phyloP scores from a whole-genome alignment of 805 yeast species.

The Myxozyma mucilagina region DNA sequence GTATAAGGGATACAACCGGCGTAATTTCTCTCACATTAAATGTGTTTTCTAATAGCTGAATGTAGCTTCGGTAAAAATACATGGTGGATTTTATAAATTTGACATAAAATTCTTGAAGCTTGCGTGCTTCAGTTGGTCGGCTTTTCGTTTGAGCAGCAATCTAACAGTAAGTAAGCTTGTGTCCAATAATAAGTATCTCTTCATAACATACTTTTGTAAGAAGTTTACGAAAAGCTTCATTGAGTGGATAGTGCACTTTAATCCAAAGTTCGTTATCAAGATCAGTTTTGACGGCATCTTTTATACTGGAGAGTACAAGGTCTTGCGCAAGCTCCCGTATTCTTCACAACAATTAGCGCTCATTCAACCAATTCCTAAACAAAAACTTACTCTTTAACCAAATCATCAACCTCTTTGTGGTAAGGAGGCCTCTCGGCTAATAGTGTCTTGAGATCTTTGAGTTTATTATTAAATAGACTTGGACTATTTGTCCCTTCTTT shows the following conservation, averaged over 20 bases:
- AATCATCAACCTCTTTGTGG: conserved; percentile 17
- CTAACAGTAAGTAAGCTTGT: not conserved
- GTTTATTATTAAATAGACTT: conserved; percentile 2
- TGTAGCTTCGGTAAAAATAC: conserved; percentile 19
- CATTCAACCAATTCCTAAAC: not conserved
- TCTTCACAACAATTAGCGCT: conserved; percentile 7
- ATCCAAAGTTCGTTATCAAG: conserved; percentile 24
- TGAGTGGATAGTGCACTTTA: conserved; percentile 17
- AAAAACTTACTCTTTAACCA: conserved; percentile 15
- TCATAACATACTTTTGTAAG: conserved; percentile 14
- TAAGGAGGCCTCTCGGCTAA: conserved; percentile 20
- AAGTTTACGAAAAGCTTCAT: conserved; percentile 17
- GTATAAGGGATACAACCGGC: conserved; percentile 16
- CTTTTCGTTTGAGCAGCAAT: conserved; percentile 12
- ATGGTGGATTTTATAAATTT: conserved; percentile 21
- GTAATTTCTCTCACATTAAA: conserved; percentile 19
- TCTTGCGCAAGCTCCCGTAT: conserved; percentile 11
- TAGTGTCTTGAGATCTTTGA: conserved; percentile 1
- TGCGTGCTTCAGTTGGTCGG: conserved; percentile 23
- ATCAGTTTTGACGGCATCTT: conserved; percentile 11
- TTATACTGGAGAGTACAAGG: conserved; percentile 10
- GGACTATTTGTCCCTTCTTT: not conserved
- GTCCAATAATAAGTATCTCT: too few relatives aligned
- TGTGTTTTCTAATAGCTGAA: conserved; percentile 13
- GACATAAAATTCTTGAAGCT: conserved; percentile 24